Percentiles rank a stretch among this genome's conserved stretches.
Evolutionary conservation across 768 basidiomycete species (phyloP).

Genomic region (Hericium coralloides): DNA sequence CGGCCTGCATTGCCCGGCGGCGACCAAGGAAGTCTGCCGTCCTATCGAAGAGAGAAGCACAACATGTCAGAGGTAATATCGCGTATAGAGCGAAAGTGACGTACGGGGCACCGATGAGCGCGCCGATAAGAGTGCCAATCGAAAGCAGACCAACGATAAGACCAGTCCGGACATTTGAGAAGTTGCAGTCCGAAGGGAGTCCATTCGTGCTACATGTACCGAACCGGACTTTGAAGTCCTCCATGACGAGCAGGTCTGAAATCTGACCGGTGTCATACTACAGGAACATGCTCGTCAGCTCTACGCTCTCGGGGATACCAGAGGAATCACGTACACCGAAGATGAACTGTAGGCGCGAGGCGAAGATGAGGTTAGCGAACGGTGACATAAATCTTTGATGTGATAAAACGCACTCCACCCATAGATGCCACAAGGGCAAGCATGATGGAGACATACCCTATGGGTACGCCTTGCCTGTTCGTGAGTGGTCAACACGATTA

Average conservation of each 20-base stretch:
- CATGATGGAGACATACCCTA: constrained; percentile 54
- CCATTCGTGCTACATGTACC: constrained; percentile 36
- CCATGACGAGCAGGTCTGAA: constrained; percentile 66
- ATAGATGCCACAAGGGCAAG: constrained; percentile 61
- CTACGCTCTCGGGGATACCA: neutral
- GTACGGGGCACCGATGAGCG: constrained; percentile 51
- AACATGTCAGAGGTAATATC: neutral
- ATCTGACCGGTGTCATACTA: constrained; percentile 73
- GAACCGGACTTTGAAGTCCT: constrained; percentile 58
- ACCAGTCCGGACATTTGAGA: constrained; percentile 48
- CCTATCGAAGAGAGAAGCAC: constrained; percentile 20
- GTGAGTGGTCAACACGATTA: constrained; percentile 14
- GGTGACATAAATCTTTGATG: neutral
- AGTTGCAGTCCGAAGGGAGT: constrained; percentile 36
- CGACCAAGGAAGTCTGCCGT: constrained; percentile 59
- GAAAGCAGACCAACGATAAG: constrained; percentile 65
- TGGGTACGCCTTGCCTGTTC: constrained; percentile 48
- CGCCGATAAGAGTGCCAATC: constrained; percentile 61
- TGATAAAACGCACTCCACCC: constrained; percentile 36
- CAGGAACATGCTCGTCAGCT: neutral
- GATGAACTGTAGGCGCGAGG: constrained; percentile 12
- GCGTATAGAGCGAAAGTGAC: constrained; percentile 17
- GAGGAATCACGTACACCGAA: constrained; percentile 16
- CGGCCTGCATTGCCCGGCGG: constrained; percentile 53
- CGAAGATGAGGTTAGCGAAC: neutral